Evolutionary conservation across 495 filamentous ascomycete species (phyloP), one percentile per base, ranked within the genome.

Genomic region (Hypoxylon perforatum): DNA sequence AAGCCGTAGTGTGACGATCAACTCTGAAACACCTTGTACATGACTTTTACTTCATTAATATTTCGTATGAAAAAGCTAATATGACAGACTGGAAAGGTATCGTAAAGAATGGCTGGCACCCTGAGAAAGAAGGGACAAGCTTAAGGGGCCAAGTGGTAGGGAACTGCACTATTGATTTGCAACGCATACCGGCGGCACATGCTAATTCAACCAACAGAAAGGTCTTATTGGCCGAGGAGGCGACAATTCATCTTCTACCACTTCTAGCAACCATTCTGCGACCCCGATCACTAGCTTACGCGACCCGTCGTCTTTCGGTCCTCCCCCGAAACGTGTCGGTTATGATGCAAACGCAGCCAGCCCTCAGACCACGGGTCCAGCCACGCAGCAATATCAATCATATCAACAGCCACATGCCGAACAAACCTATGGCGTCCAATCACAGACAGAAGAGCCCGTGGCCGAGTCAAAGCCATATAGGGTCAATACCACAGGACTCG

Each of bases 241-340:
- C 36, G 79, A 80, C 36, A 68, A 70, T 5, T 57, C 61, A 12
- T 49, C 63, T 19, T 11, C 55, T 10, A 33, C 33, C 21, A 28
- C 55, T 33, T 17, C 49, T 30, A 55, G 53, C 4, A 17, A 49
- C 15, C 78, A 90, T 70, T 78, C 85, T 64, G 86, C 92, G 15
- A 79, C 81, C 4, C 94, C 95, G 1, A 75, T 96, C n/a, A 84
- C 88, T 3, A 82, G 90, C 1, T 82, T 99, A 17, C 89, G 90
- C 70, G 95, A 99, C 75, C 94, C 95, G 1, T 74, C 86, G 0
- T 84, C 88, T 11, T 97, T 99, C 75, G 92, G 86, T 2, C 92
- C 94, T 33, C 94, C 94, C 18, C 94, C 94, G 3, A 96, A 90
- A 64, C 80, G 65, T 4, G 44, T 69, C n/a, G 67, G 65, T 36